phyloP scores from a whole-genome alignment of 2,329 filamentous ascomycete species.

The Arthrobotrys iridis region DNA sequence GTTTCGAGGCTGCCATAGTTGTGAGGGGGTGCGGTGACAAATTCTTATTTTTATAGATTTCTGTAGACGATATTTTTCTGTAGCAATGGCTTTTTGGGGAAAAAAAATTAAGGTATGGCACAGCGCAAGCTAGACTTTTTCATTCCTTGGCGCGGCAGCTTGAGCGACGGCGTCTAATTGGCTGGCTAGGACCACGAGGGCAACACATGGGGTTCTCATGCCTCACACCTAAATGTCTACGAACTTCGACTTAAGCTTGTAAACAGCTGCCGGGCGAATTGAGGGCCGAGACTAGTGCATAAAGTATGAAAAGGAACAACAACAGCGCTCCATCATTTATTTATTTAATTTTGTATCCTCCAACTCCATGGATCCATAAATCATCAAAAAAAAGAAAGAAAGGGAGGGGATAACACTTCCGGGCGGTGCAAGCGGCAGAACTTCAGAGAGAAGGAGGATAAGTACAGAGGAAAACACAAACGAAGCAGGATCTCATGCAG shows the following conservation, averaged over 20 bases:
- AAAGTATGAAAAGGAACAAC: neutral
- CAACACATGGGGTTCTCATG: slow-evolving; percentile 19
- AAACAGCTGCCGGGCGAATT: no score
- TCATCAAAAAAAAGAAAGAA: slow-evolving; percentile 11
- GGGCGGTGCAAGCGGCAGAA: neutral
- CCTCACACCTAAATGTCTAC: neutral
- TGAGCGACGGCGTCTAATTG: slow-evolving; percentile 49
- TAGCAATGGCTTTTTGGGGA: neutral
- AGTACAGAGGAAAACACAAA: slow-evolving; percentile 24
- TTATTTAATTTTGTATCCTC: neutral
- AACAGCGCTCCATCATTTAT: slow-evolving; percentile 23
- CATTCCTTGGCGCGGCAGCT: slow-evolving; percentile 12
- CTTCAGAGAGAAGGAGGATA: neutral
- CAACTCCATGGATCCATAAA: slow-evolving; percentile 26
- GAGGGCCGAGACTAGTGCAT: no score
- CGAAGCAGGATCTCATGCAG: neutral
- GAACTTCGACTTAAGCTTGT: no score
- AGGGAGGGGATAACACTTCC: neutral
- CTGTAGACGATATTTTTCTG: neutral
- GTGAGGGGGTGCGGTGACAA: neutral
- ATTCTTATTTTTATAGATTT: neutral
- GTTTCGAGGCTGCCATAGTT: slow-evolving; percentile 45
- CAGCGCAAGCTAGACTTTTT: slow-evolving; percentile 34
- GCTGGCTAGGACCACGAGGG: neutral
- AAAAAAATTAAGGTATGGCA: slow-evolving; percentile 23